Conservation (phyloP, 805 yeast genomes). For the Pichia rugopelliculosa region DNA sequence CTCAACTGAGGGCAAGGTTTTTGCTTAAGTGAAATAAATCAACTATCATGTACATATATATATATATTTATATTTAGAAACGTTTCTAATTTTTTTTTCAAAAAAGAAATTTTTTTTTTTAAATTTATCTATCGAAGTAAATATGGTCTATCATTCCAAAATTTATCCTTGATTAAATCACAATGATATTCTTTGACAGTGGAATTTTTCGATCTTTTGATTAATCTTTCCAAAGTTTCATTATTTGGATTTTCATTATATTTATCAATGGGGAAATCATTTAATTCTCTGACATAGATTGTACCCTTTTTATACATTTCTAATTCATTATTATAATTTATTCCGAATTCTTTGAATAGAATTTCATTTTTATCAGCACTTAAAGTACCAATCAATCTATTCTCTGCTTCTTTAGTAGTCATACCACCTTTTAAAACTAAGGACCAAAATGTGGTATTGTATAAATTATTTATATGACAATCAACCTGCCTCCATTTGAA, state of each 20-base stretch:
- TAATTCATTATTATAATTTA: slow-evolving; percentile 86
- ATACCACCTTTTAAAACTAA: slow-evolving; percentile 63
- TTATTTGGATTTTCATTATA: slow-evolving; percentile 19
- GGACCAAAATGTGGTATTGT: slow-evolving; percentile 90
- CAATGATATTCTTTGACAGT: slow-evolving; percentile 40
- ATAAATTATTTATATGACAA: slow-evolving; percentile 89
- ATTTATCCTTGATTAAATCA: slow-evolving; percentile 57
- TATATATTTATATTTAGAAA: neutral
- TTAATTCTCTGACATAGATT: slow-evolving; percentile 42
- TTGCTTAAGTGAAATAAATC: slow-evolving; percentile 14
- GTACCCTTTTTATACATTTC: slow-evolving; percentile 87
- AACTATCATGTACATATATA: slow-evolving; percentile 2
- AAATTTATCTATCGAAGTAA: slow-evolving; percentile 10
- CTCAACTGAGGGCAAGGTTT: slow-evolving; percentile 19
- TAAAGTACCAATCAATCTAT: slow-evolving; percentile 65
- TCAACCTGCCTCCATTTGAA: slow-evolving; percentile 94
- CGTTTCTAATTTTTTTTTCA: neutral
- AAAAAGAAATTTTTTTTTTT: too few species aligned
- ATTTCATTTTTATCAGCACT: slow-evolving; percentile 86
- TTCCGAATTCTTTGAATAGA: slow-evolving; percentile 64
- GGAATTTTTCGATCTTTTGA: slow-evolving; percentile 43
- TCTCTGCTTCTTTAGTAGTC: slow-evolving; percentile 77
- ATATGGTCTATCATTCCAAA: slow-evolving; percentile 50
- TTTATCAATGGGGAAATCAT: slow-evolving; percentile 6
- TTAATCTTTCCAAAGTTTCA: slow-evolving; percentile 44